Evolutionary conservation across 768 basidiomycete genomes (phyloP).

Genomic region (Cubamyces lactineus): DNA sequence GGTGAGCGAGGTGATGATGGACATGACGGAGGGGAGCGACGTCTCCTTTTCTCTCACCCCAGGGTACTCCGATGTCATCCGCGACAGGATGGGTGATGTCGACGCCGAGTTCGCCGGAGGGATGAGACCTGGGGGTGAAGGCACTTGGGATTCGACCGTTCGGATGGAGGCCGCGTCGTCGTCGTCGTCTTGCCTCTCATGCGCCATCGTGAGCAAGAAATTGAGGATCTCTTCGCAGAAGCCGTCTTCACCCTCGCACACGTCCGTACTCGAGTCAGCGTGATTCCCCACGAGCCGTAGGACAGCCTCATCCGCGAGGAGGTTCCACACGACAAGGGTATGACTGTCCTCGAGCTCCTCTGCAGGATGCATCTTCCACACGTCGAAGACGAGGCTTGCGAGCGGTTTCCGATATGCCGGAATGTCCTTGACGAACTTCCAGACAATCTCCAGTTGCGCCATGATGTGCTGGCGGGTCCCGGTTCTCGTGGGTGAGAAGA

Average conservation of each 20-base stretch:
- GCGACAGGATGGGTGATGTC: conserved; percentile 58
- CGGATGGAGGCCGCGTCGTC: conserved; percentile 22
- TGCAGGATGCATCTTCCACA: conserved; percentile 43
- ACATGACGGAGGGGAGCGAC: conserved; percentile 63
- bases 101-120: conserved; percentile 28
- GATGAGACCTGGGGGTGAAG: conserved; percentile 12
- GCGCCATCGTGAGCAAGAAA: conserved; percentile 24
- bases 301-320: conserved; percentile 73
- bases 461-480: conserved; percentile 60
- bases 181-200: conserved; percentile 26
- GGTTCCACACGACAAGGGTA: conserved; percentile 50
- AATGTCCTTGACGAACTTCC: conserved; percentile 72
- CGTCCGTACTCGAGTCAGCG: conserved; percentile 56
- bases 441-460: conserved; percentile 58
- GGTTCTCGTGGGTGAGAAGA: conserved; percentile 42
- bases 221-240: conserved; percentile 30
- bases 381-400: conserved; percentile 56
- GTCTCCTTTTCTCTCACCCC: conserved; percentile 45
- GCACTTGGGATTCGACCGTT: conserved; percentile 15
- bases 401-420: conserved; percentile 59
- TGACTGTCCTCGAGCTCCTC: conserved; percentile 36
- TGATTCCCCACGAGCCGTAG: conserved; percentile 69
- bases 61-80: conserved; percentile 60
- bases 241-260: conserved; percentile 2
- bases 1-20: conserved; percentile 62